Base-by-base conservation (phyloP, 1,139 yeast species). In the Yamadazyma buinensis region DNA sequence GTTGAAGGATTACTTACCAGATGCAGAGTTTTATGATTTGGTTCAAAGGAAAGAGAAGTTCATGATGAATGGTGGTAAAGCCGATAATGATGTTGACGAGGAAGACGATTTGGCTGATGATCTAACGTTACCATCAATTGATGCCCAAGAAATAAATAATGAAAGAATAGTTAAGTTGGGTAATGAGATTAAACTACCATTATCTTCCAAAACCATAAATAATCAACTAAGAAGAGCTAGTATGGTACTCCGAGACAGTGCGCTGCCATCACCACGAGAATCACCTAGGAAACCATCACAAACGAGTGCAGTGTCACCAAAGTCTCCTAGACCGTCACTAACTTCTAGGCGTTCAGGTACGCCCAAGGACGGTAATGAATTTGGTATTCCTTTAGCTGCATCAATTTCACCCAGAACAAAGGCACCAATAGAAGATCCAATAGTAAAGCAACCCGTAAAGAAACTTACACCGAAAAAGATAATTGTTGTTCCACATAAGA, bases 401-500 rank as follows among this genome's bases (percentile, higher is more conserved):
- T 33, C 35, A 8, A 22, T 33, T 18, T 33, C 37, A 11, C 37
- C 37, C 9, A 30, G 27, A 30, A 22, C 37, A 5, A 17, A 17
- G 23, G n/a, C 14, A 11, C 34, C 30, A 15, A 21, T n/a, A 3
- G 20, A 24, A 21, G 26, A 32, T 14, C 38, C 41, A 18, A 39
- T 36, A 27, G 4, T 33, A 3, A 41, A 34, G 15, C 19, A 40
- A 13, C 30, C 36, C 18, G 15, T 37, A 15, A 17, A 17, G 7
- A 17, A 17, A 7, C 5, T 5, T 17, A 28, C 40, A 28, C 49
- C 33, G 7, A 54, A 61, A 37, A 60, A 55, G 37, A 45, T 62
- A 33, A 59, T 67, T 3, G 59, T 69, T 7, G 60, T 69, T 2
- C 75, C 76, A 0, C 75, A 70, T 40, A 61, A 63, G 37, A 64